These are phyloP conservation scores for Firmiana major DNA, from an alignment of 345 rosid species.

Conservation along the genomic window DNA sequence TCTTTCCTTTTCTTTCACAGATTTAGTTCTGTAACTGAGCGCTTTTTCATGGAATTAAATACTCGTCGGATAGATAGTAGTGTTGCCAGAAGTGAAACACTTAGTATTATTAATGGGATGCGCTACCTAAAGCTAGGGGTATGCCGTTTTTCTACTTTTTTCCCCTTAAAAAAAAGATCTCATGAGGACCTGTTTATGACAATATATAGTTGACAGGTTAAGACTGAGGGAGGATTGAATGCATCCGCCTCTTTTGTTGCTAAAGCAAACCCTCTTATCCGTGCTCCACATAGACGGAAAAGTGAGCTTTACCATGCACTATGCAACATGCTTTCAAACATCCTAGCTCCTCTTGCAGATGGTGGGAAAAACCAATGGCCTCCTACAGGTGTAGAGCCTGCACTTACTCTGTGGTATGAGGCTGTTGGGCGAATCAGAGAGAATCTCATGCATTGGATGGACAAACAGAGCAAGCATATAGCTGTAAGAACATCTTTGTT, in stretches of 20 bases:
- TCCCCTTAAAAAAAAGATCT: neutral
- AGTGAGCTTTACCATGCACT: constrained; percentile 97
- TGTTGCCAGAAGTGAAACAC: constrained; percentile 87
- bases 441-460: constrained; percentile 93
- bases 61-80: constrained; percentile 79
- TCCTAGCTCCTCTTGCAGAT: constrained; percentile 92
- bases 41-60: constrained; percentile 89
- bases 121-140: constrained; percentile 98
- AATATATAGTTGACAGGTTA: constrained; percentile 57
- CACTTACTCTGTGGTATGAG: constrained; percentile 90
- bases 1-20: constrained; percentile 34
- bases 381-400: constrained; percentile 87
- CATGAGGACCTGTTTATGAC: constrained; percentile 25
- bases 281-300: constrained; percentile 85
- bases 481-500: constrained; percentile 52
- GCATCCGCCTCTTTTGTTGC: constrained; percentile 98
- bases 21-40: constrained; percentile 97
- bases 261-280: constrained; percentile 93
- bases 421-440: constrained; percentile 91
- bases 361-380: constrained; percentile 98
- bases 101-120: constrained; percentile 96
- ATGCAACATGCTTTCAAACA: constrained; percentile 95
- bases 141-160: constrained; percentile 29
- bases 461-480: constrained; percentile 96
- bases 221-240: constrained; percentile 94